Evolutionary conservation across 2,329 filamentous ascomycete genomes (phyloP), one percentile per base, ranked within the genome.

Genomic region (Podosphaera fusca): DNA sequence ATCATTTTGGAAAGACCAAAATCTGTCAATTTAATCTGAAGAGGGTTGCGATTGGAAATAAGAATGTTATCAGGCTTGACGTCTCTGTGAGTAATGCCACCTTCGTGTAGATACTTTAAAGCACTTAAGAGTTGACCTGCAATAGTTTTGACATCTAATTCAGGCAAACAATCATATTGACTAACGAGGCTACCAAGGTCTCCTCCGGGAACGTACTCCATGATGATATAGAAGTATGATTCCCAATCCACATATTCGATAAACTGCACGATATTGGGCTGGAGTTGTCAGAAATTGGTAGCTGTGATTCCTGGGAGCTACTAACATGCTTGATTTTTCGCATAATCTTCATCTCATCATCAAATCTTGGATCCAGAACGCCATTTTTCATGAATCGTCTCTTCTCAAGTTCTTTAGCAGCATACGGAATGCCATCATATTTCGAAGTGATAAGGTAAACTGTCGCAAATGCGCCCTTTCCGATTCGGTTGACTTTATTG

Each of bases 21-120:
- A 67, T 98, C 92, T 0, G 92, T 95, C 12, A 98, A 74, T 69
- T 98, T 96, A 63, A 96, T 84, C 12, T 79, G 74, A 54, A 95
- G 78, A 0, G 89, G 88, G 4, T 82, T 73, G 8, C 79, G 68
- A 0, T 80, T 82, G 9, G 81, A 75, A 62, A 96, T 85, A 46
- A 98, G 75, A 59, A 98, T 95, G 65, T 98, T 98, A 73, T 98
- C 92, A 0, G 92, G 92, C 67, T 98, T 98, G 66, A 98, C 88
- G 69, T 98, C 92, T n/a, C 92, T 84, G 70, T 98, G 92, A 0
- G 90, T 96, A 63, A 98, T 95, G 66, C 84, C 87, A 64, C 85
- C 83, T 56, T 76, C 74, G 68, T 98, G 92, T 7, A 98, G 74
- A 67, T 98, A 95, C 35, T 80, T 81, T 56, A 98, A 72, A 1